Evolutionary conservation across 345 rosid species (phyloP).

Genomic region (Triadica sebifera): DNA sequence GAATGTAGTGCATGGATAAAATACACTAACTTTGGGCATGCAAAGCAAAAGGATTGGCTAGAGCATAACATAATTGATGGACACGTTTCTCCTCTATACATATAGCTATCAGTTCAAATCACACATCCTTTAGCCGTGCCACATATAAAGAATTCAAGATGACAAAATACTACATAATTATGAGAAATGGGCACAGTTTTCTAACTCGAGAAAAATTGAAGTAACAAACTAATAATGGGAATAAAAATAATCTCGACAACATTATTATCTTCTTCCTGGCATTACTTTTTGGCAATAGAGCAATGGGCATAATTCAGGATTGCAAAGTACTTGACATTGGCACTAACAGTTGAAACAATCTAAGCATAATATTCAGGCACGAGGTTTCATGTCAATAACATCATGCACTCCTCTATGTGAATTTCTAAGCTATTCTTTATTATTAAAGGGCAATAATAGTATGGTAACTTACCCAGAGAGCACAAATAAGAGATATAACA

Average conservation of each 20-base stretch:
- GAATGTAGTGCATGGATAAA: neutral
- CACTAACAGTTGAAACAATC: neutral
- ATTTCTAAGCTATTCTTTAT: neutral
- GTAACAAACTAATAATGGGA: neutral
- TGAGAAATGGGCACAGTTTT: neutral
- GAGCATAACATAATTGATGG: neutral
- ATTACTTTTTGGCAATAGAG: neutral
- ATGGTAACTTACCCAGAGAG: constrained; percentile 65
- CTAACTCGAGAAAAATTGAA: neutral
- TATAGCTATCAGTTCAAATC: neutral
- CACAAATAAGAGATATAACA: constrained; percentile 69
- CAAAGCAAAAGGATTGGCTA: neutral
- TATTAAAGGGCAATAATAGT: neutral
- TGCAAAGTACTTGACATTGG: neutral
- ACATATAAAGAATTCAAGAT: neutral
- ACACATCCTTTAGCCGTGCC: neutral
- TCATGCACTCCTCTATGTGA: neutral
- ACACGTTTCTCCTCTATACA: neutral
- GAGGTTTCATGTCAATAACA: neutral
- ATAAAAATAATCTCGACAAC: neutral
- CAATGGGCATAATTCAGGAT: neutral
- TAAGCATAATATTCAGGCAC: neutral
- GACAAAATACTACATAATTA: neutral
- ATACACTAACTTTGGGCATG: neutral
- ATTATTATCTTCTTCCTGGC: neutral